Evolutionary conservation across 345 rosid genomes (phyloP).

Genomic region (Lepidium didymum): DNA sequence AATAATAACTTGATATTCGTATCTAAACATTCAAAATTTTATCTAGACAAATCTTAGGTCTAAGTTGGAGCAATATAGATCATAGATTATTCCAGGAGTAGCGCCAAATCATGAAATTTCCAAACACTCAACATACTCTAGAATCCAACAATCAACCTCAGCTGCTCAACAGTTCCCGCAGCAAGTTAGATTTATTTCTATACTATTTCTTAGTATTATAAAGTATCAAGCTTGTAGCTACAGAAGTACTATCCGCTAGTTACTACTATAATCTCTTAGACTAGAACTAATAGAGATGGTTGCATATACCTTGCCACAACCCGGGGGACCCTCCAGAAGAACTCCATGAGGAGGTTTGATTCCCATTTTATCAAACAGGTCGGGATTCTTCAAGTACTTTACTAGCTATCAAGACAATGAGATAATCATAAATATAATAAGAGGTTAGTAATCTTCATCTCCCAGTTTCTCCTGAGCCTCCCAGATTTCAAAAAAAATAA

Average conservation of each 20-base stretch:
- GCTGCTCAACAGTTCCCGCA: not conserved
- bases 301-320: conserved; percentile 84
- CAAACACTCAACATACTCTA: not conserved
- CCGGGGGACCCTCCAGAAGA: conserved; percentile 93
- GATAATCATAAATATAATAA: not conserved
- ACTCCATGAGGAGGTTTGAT: conserved; percentile 98
- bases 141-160: not conserved
- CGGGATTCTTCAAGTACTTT: conserved; percentile 91
- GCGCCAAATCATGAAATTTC: not conserved
- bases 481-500: not conserved
- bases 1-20: not conserved
- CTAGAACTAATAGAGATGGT: conserved; percentile 3
- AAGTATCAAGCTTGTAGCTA: not conserved
- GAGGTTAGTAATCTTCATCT: conserved; percentile 9
- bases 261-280: not conserved
- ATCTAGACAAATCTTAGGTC: not conserved
- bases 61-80: not conserved
- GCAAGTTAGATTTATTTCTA: not conserved
- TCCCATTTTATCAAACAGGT: conserved; percentile 86
- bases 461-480: not conserved
- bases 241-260: not conserved
- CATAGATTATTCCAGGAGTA: not conserved
- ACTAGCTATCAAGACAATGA: conserved; percentile 54
- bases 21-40: not conserved
- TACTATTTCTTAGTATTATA: not conserved